Percentiles rank a stretch among this genome's conserved stretches.
phyloP scores from a whole-genome alignment of 768 basidiomycete species.

The Suillus hirtellus region DNA sequence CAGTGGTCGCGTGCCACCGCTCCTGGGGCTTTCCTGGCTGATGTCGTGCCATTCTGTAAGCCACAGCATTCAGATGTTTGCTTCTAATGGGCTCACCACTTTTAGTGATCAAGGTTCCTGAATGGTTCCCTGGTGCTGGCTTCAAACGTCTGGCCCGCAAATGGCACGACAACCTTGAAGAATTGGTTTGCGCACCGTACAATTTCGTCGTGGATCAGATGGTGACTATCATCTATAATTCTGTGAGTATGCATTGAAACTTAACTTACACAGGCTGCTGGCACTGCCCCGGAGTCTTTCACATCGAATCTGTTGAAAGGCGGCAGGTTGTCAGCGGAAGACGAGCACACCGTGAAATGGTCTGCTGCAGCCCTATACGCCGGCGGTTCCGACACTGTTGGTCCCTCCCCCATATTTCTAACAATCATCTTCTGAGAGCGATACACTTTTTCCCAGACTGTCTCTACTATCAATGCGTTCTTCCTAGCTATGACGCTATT shows the following conservation, averaged over 20 bases:
- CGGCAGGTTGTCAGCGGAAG: conserved; percentile 49
- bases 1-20: conserved; percentile 51
- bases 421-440: background rate
- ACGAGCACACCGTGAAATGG: conserved; percentile 65
- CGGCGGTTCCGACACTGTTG: conserved; percentile 15
- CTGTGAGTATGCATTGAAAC: background rate
- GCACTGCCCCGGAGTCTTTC: conserved; percentile 49
- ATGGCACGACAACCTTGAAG: conserved; percentile 54
- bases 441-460: background rate
- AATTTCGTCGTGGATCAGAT: conserved; percentile 63
- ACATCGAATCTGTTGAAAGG: conserved; percentile 57
- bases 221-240: conserved; percentile 30
- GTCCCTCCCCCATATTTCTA: background rate
- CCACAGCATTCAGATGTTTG: background rate
- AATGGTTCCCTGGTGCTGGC: conserved; percentile 56
- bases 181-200: conserved; percentile 59
- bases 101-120: conserved; percentile 48
- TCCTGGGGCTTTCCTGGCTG: conserved; percentile 53
- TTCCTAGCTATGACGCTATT: conserved; percentile 10
- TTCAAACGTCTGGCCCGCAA: conserved; percentile 54
- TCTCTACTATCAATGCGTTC: conserved; percentile 16
- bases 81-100: background rate
- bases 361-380: conserved; percentile 40
- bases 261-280: conserved; percentile 46
- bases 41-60: conserved; percentile 46